A percentile compares a stretch with the other conserved stretches of the same genome.
Evolutionary conservation across 2,329 filamentous ascomycete genomes (phyloP).

Genomic region (Coccinonectria pachysandricola): DNA sequence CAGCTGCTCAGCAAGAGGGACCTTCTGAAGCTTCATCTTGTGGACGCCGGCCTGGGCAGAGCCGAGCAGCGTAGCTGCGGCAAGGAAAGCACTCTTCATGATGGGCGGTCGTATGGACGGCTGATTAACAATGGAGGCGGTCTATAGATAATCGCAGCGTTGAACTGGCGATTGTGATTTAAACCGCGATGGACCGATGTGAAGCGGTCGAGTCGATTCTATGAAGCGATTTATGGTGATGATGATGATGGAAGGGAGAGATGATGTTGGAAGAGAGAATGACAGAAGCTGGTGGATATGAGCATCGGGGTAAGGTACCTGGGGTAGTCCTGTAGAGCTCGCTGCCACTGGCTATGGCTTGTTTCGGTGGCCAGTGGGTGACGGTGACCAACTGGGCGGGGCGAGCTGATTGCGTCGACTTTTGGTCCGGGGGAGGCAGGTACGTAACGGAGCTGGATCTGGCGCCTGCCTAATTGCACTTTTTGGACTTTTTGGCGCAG

Average conservation of each 20-base stretch:
- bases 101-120: slow-evolving; percentile 31
- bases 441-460: too few relatives aligned
- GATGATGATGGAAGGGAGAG: slow-evolving; percentile 2
- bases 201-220: slow-evolving; percentile 7
- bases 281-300: slow-evolving; percentile 3
- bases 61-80: slow-evolving; percentile 72
- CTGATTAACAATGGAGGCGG: slow-evolving; percentile 1
- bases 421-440: too few relatives aligned
- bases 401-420: too few relatives aligned
- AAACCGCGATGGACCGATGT: slow-evolving; percentile 3
- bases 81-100: slow-evolving; percentile 81
- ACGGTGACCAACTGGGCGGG: too few relatives aligned
- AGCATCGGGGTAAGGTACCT: slow-evolving; percentile 14
- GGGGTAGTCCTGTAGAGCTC: too few relatives aligned
- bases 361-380: too few relatives aligned
- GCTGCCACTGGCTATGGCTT: too few relatives aligned
- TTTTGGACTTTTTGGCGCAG: too few relatives aligned
- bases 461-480: too few relatives aligned
- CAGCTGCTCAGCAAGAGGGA: slow-evolving; percentile 84
- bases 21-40: slow-evolving; percentile 97
- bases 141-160: slow-evolving; percentile 1
- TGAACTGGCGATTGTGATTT: too few relatives aligned
- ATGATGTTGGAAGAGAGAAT: slow-evolving; percentile 6
- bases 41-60: slow-evolving; percentile 77
- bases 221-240: slow-evolving; percentile 5